Evolutionary conservation across 805 yeast species (phyloP).

Genomic region (Phaffomyces thermotolerans): DNA sequence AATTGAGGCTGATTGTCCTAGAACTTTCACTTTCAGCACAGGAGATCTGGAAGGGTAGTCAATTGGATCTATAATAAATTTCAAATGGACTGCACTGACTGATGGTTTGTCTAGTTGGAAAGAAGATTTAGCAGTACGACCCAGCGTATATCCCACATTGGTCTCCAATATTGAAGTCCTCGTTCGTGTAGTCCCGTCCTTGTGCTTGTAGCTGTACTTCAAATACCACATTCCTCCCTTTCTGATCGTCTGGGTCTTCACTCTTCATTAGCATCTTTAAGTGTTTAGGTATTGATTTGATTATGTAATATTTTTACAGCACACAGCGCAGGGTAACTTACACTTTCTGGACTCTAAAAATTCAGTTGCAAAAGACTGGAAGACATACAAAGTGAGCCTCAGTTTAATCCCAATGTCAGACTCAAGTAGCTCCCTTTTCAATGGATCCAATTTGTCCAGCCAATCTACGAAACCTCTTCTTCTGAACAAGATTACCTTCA

Average conservation of each 20-base stretch:
- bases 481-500: constrained; percentile 13
- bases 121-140: constrained; percentile 3
- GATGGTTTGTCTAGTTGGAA: constrained; percentile 4
- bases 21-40: constrained; percentile 2
- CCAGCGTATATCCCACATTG: constrained; percentile 4
- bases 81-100: constrained; percentile 11
- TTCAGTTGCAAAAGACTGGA: too few species aligned
- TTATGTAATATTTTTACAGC: background rate
- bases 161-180: constrained; percentile 3
- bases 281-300: background rate
- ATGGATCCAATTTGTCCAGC: background rate
- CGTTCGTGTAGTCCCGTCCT: background rate
- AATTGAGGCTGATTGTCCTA: constrained; percentile 8
- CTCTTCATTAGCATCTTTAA: too few species aligned
- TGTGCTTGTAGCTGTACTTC: constrained; percentile 3
- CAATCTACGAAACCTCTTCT: constrained; percentile 16
- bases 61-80: constrained; percentile 6
- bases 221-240: constrained; percentile 10
- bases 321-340: background rate
- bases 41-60: constrained; percentile 11
- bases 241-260: too few species aligned
- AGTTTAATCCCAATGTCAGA: constrained; percentile 1
- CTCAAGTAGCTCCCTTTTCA: background rate
- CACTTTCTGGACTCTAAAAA: background rate
- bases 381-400: too few species aligned